These are phyloP conservation scores for Vanderwaltozyma verrucispora DNA, from an alignment of 805 yeast genomes.

Conservation along the genomic window DNA sequence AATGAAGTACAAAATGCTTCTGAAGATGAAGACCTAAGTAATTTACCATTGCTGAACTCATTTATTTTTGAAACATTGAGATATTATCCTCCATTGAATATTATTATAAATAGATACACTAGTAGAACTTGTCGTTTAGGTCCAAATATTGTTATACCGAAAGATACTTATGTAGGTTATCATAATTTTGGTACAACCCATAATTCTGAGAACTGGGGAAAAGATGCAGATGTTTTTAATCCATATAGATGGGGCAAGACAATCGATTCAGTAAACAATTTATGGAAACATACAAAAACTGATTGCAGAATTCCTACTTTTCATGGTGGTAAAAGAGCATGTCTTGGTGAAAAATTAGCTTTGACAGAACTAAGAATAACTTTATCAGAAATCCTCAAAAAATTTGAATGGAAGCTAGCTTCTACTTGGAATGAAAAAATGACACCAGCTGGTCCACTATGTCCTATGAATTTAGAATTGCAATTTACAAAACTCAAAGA, in stretches of 20 bases:
- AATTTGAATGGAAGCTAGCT: conserved; percentile 31
- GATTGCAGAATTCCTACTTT: conserved; percentile 40
- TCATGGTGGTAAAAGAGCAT: conserved; percentile 51
- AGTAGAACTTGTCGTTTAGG: conserved; percentile 33
- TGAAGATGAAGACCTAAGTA: conserved; percentile 36
- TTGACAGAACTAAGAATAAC: conserved; percentile 35
- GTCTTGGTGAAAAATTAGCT: conserved; percentile 52
- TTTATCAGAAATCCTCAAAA: conserved; percentile 29
- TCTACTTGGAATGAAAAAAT: conserved; percentile 38
- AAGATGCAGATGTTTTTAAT: conserved; percentile 32
- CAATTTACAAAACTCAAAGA: conserved; percentile 8
- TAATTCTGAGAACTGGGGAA: conserved; percentile 36
- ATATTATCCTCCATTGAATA: conserved; percentile 46
- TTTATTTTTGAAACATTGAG: conserved; percentile 49
- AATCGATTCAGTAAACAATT: conserved; percentile 29
- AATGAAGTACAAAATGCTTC: conserved; percentile 32
- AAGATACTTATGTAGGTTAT: conserved; percentile 44
- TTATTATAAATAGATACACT: conserved; percentile 42
- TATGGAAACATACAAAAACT: conserved; percentile 36
- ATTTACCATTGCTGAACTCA: conserved; percentile 49
- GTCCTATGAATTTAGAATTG: conserved; percentile 34
- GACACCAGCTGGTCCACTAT: conserved; percentile 51
- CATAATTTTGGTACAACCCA: conserved; percentile 45
- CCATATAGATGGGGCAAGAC: conserved; percentile 45
- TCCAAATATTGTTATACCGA: conserved; percentile 34